Percentiles rank a stretch among this genome's conserved stretches.
Conservation (phyloP, 441 rosid genomes). For the Adansonia madagascariensis region DNA sequence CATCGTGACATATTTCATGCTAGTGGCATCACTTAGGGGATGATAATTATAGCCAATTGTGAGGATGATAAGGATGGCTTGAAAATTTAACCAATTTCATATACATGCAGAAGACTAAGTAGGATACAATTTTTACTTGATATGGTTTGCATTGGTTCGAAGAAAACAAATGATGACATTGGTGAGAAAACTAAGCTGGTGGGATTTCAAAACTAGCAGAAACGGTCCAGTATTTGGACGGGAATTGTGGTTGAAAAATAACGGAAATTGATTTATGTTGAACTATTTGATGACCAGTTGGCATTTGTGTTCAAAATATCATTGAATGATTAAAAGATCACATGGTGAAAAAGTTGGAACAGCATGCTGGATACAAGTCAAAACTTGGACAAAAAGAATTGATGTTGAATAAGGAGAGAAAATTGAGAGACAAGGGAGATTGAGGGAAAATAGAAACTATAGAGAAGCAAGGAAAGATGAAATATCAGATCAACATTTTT, state of each 20-base stretch:
- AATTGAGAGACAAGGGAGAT: not conserved
- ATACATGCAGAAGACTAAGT: not conserved
- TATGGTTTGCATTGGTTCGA: not conserved
- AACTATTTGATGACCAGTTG: not conserved
- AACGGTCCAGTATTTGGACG: not conserved
- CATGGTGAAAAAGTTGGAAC: not conserved
- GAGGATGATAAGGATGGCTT: not conserved
- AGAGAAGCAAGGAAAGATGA: not conserved
- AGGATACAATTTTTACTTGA: not conserved
- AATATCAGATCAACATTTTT: not conserved
- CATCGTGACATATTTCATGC: not conserved
- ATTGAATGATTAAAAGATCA: not conserved
- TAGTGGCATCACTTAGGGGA: not conserved
- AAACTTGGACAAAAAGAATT: not conserved
- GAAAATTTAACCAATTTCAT: not conserved
- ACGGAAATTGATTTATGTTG: not conserved
- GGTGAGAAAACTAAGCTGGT: not conserved
- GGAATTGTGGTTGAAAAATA: not conserved
- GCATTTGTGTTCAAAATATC: not conserved
- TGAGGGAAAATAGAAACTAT: not conserved
- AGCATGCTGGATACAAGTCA: not conserved
- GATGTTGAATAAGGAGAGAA: not conserved
- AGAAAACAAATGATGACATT: not conserved
- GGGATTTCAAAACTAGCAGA: not conserved
- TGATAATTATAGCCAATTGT: not conserved